Evolutionary conservation across 176 grass and related monocot genomes (phyloP).

Genomic region (Oryza longistaminata): DNA sequence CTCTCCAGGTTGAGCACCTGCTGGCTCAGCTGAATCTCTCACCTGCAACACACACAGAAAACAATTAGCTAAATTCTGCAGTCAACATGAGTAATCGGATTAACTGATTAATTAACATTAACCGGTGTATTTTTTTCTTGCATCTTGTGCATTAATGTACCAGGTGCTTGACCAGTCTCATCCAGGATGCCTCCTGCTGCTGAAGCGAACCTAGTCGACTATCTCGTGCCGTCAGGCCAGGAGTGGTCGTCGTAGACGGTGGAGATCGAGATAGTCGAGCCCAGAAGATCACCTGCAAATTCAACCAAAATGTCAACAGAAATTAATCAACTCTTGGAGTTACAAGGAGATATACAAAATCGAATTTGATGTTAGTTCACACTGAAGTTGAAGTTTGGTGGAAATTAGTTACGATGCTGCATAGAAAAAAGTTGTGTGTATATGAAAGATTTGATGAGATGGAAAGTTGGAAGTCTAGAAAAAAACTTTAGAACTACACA

Average conservation of each 20-base stretch:
- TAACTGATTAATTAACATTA: too few relatives aligned
- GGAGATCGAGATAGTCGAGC: constrained; percentile 46
- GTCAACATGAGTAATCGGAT: too few relatives aligned
- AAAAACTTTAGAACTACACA: too few relatives aligned
- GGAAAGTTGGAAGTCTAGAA: too few relatives aligned
- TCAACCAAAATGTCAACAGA: background rate
- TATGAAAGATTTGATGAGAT: too few relatives aligned
- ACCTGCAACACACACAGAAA: constrained; percentile 13
- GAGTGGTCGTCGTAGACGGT: constrained; percentile 28
- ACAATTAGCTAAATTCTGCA: background rate
- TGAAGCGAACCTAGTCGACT: constrained; percentile 47
- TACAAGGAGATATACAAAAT: too few relatives aligned
- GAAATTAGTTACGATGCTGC: too few relatives aligned
- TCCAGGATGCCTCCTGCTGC: constrained; percentile 56
- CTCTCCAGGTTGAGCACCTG: constrained; percentile 49
- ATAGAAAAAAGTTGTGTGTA: too few relatives aligned
- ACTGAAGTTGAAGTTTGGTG: too few relatives aligned
- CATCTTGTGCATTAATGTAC: background rate
- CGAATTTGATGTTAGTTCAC: too few relatives aligned
- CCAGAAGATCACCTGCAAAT: constrained; percentile 49
- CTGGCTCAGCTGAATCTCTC: constrained; percentile 47
- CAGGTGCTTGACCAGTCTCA: constrained; percentile 51
- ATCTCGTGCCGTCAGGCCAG: background rate
- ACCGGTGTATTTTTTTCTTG: too few relatives aligned
- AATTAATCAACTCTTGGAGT: too few relatives aligned